Evolutionary conservation across 2,329 filamentous ascomycete genomes (phyloP).

Genomic region (Teratosphaeria nubilosa): DNA sequence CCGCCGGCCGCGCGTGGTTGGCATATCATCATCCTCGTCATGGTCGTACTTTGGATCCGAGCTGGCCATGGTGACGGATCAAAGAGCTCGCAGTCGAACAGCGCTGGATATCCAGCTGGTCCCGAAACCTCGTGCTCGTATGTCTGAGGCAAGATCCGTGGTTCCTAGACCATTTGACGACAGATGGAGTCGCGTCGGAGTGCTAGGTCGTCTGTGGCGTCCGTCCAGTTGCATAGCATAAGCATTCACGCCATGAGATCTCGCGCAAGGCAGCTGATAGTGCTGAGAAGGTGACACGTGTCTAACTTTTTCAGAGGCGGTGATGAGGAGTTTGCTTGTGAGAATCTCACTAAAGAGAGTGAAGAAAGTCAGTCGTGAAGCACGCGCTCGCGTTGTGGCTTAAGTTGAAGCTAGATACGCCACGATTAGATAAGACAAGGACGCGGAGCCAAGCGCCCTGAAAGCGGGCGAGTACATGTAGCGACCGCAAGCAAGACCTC

Average conservation of each 20-base stretch:
- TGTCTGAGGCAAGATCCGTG: not conserved
- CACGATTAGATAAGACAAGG: not conserved
- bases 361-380: not conserved
- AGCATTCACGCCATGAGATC: not conserved
- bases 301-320: not conserved
- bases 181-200: not conserved
- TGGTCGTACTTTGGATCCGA: constrained; percentile 20
- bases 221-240: not conserved
- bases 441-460: not conserved
- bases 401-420: not conserved
- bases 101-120: not conserved
- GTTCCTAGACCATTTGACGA: not conserved
- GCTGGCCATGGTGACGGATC: constrained; percentile 16
- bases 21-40: constrained; percentile 13
- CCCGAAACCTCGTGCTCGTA: not conserved
- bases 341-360: not conserved
- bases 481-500: not conserved
- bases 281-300: not conserved
- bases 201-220: not conserved
- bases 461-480: not conserved
- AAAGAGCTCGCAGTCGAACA: not conserved
- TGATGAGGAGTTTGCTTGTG: not conserved
- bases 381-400: not conserved
- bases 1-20: constrained; percentile 8
- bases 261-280: not conserved